These are phyloP conservation scores for Pythium monospermum DNA, from an alignment of 352 stramenopile genomes.

Conservation along the genomic window DNA sequence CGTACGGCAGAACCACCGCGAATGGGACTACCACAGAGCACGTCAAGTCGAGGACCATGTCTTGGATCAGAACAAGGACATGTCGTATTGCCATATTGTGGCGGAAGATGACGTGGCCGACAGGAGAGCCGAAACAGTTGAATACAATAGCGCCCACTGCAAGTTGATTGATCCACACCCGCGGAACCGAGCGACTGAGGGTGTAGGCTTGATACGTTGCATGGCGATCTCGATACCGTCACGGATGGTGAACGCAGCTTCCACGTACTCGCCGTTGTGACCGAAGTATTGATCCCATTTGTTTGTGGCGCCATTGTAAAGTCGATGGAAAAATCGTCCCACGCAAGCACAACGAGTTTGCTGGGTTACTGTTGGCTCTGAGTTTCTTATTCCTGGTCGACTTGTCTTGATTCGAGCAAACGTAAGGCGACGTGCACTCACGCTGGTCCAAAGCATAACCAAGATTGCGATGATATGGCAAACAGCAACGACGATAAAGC, in stretches of 20 bases:
- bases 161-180: conserved; percentile 11
- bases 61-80: neutral
- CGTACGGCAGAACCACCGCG: conserved; percentile 11
- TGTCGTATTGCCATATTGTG: neutral
- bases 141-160: conserved; percentile 6
- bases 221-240: conserved; percentile 11
- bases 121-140: neutral
- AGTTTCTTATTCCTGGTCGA: too few species aligned
- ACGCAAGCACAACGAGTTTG: too few species aligned
- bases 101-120: neutral
- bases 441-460: too few species aligned
- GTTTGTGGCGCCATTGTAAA: too few species aligned
- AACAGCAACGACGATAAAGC: too few species aligned
- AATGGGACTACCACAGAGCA: conserved; percentile 12
- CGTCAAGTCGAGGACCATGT: conserved; percentile 11
- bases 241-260: conserved; percentile 1
- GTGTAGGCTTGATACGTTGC: conserved; percentile 3
- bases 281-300: too few species aligned
- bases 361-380: too few species aligned
- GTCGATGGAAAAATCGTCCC: too few species aligned
- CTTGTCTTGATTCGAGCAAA: too few species aligned
- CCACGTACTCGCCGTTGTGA: conserved; percentile 10
- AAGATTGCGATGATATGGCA: too few species aligned
- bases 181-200: conserved; percentile 3
- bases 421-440: too few species aligned